Conservation (phyloP, 164 flowering plant species). For the Stephania yunnanensis region DNA sequence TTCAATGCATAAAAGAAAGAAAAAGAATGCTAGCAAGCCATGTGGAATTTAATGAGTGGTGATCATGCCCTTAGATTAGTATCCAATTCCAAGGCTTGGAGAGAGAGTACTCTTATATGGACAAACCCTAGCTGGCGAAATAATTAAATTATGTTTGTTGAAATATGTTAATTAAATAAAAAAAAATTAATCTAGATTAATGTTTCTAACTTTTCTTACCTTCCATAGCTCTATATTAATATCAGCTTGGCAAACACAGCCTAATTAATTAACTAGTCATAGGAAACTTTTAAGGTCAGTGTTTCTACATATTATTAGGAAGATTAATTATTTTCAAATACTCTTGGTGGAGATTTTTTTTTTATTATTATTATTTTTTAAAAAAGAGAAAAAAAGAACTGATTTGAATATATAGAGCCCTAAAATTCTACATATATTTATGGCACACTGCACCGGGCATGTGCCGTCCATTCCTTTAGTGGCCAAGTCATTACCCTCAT, state of each 20-base stretch:
- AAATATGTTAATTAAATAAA: too few species aligned
- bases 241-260: too few species aligned
- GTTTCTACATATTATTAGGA: too few species aligned
- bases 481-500: conserved; percentile 4
- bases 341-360: too few species aligned
- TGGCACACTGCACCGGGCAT: conserved; percentile 19
- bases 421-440: conserved; percentile 19
- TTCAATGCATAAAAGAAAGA: not conserved
- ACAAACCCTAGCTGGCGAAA: not conserved
- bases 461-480: conserved; percentile 22
- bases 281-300: too few species aligned
- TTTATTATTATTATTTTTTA: too few species aligned
- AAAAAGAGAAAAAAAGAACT: too few species aligned
- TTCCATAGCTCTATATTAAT: not conserved
- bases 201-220: not conserved
- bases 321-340: too few species aligned
- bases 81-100: not conserved
- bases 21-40: not conserved
- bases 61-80: not conserved
- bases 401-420: conserved; percentile 2
- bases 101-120: not conserved
- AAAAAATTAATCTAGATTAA: too few species aligned
- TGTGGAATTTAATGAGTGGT: not conserved
- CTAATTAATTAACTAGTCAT: too few species aligned
- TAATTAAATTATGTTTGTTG: too few species aligned